Base-by-base conservation (phyloP, 2,329 filamentous ascomycete species). In the Curvularia lunata region DNA sequence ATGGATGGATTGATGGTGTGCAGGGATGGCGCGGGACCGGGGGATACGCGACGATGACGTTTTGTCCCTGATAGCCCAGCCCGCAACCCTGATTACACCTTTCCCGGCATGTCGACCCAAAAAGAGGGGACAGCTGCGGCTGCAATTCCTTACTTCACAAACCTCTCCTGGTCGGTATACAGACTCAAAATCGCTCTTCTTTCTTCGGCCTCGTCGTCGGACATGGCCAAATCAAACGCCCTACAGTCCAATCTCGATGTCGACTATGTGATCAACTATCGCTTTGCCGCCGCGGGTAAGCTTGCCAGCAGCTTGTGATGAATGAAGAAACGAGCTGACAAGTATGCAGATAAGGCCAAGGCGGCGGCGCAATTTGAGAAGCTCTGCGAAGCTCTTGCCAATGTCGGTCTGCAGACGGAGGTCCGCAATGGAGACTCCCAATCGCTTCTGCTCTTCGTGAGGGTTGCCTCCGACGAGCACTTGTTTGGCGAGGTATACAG, bases 241-340 rank as follows among this genome's bases (percentile, higher is more conserved):
- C 68, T 75, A 58, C 72, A 81, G 62, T 81, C 80, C 49, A 89
- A 88, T 69, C 82, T 88, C 69, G 84, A 91, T 52, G 91, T 97
- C 59, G 93, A 97, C 81, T 97, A 92, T 82, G 92, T 97, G 56
- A 85, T 97, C 62, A 86, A 88, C 71, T 97, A 91, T 78, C 83
- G 88, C 56, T 88, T 94, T 71, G 84, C 87, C 25, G 81, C 86
- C 43, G 84, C 86, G 55, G 86, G 91, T 90, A 81, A 62, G 80
- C 62, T 43, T 45, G 43, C 49, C 23, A 38, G 32, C 48, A 37
- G 25, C 19, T 23, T 19, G 40, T 34, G 23, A 16, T 16, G 47
- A 19, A 54, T 47, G 50, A 48, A 65, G 51, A 54, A 52, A 23
- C 30, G 32, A 18, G 59, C 70, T 55, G 66, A 58, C 13, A 6